Conservation (phyloP, 2,329 filamentous ascomycete genomes). For the Beauveria caledonica region DNA sequence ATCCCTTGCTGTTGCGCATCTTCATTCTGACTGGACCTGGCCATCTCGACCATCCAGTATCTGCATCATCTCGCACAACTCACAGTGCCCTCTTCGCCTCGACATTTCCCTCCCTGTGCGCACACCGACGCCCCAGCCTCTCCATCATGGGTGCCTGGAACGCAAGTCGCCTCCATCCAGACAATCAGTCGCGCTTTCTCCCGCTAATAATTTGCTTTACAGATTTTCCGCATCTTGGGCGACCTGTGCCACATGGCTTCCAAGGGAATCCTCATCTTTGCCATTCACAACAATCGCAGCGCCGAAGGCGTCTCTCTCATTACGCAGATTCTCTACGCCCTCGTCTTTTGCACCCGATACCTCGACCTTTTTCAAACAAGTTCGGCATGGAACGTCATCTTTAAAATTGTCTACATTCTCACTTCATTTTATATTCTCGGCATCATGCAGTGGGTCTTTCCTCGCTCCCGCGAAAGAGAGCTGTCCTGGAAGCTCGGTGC, state of each 20-base stretch:
- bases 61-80: background rate
- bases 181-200: background rate
- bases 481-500: constrained; percentile 87
- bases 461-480: constrained; percentile 82
- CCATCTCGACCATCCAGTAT: background rate
- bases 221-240: constrained; percentile 68
- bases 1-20: background rate
- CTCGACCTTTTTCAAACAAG: constrained; percentile 64
- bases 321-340: constrained; percentile 77
- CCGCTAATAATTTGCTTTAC: background rate
- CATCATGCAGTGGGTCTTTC: constrained; percentile 79
- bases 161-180: constrained; percentile 20
- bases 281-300: constrained; percentile 81
- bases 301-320: constrained; percentile 89
- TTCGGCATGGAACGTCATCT: constrained; percentile 61
- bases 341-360: constrained; percentile 83
- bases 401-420: constrained; percentile 84
- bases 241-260: constrained; percentile 79
- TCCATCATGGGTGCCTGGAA: constrained; percentile 33
- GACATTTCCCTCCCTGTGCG: background rate
- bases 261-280: constrained; percentile 83
- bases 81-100: constrained; percentile 1
- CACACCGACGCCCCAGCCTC: constrained; percentile 1
- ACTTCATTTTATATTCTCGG: constrained; percentile 81
- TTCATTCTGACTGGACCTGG: background rate